Base-by-base conservation (phyloP, 2,329 filamentous ascomycete species). In the Acephala macrosclerotiorum region DNA sequence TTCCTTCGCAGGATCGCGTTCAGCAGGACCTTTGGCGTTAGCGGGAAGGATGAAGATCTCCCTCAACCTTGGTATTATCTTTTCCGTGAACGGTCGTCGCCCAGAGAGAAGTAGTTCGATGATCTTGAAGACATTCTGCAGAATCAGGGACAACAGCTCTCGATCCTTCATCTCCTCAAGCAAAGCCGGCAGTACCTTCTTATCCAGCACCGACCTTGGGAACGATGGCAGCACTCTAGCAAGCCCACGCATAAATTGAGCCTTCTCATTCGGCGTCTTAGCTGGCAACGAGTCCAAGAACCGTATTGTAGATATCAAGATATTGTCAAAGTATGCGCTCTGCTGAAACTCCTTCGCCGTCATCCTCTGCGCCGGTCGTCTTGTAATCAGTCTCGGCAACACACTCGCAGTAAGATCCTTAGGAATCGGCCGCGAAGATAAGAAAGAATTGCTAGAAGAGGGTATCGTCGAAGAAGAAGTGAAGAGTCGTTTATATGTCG, bases 241-340 rank as follows among this genome's bases (percentile, higher is more conserved):
- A 11, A 99, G 82, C 0, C 96, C 96, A 62, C 93, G 89, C 85
- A 99, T 87, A 77, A 99, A 99, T 65, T 94, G 90, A 7, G 91
- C 86, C 77, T 99, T 99, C 75, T 99, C 96, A 68, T 88, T 92
- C 0, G 92, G 86, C 1, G 94, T 97, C 80, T 99, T 99, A 38
- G 93, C 92, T 0, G 96, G 95, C 66, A 99, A 88, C 0, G 90
- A 87, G 73, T 99, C 96, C 29, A 99, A 82, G 75, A 99, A 99
- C 14, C 96, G 92, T 68, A 99, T 97, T 0, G 96, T 97, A 0
- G 94, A 97, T 25, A 99, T 93, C 4, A 99, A 84, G 55, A 98
- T 92, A 74, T 98, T 99, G 79, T 99, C 94, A 76, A 99, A 99
- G 77, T 96, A 99, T 71, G 93, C 90, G 74, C 94, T 96, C 77